Conservation (phyloP, 2,329 filamentous ascomycete genomes). For the Talaromyces verruculosus region DNA sequence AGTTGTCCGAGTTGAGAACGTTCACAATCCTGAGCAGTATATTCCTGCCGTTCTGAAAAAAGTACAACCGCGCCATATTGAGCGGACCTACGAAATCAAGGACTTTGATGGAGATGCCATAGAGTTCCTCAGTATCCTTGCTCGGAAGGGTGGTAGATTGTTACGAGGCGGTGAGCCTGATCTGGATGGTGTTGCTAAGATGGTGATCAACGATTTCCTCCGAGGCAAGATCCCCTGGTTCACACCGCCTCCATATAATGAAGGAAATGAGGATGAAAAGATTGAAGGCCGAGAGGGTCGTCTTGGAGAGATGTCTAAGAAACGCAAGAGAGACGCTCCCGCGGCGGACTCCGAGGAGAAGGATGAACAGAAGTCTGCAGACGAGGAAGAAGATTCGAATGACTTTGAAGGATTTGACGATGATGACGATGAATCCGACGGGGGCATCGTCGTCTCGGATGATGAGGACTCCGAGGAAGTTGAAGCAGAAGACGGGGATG, state of each 20-base stretch:
- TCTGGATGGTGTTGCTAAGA: constrained; percentile 90
- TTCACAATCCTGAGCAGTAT: constrained; percentile 94
- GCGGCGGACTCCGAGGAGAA: constrained; percentile 41
- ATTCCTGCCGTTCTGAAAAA: constrained; percentile 77
- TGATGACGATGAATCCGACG: constrained; percentile 43
- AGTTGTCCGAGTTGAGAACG: constrained; percentile 91
- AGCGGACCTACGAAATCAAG: constrained; percentile 81
- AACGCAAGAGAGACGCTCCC: constrained; percentile 66
- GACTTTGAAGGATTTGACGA: constrained; percentile 20
- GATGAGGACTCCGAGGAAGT: constrained; percentile 19
- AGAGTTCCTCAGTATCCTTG: constrained; percentile 82
- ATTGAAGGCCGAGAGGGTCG: constrained; percentile 73
- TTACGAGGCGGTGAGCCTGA: constrained; percentile 93
- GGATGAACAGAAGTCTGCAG: constrained; percentile 38
- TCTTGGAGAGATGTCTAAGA: constrained; percentile 78
- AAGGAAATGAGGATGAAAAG: constrained; percentile 51
- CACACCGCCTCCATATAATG: constrained; percentile 68
- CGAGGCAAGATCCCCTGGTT: constrained; percentile 97
- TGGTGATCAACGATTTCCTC: constrained; percentile 95
- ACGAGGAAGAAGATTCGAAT: constrained; percentile 25
- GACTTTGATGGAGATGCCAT: constrained; percentile 67
- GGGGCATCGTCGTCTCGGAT: constrained; percentile 32
- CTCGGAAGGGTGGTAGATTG: constrained; percentile 80
- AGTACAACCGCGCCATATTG: constrained; percentile 83
- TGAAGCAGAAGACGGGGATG: constrained; percentile 4